These are phyloP conservation scores for Chara braunii DNA, from an alignment of 139 green algal species.

Conservation along the genomic window DNA sequence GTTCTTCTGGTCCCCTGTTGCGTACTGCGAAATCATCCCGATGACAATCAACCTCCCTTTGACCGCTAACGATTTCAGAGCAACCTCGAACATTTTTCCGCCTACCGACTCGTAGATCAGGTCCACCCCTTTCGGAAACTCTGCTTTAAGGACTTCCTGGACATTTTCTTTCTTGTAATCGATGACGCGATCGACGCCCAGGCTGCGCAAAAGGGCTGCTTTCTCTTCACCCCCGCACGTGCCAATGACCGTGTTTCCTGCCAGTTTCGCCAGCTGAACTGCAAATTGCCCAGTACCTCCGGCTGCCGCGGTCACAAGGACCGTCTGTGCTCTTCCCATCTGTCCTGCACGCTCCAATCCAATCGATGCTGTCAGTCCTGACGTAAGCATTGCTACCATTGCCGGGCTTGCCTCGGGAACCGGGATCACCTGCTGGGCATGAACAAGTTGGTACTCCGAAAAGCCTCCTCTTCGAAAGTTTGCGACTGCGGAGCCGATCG, in stretches of 20 bases:
- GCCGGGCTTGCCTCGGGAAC: slow-evolving; percentile 55
- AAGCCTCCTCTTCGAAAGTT: slow-evolving; percentile 34
- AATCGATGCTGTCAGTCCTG: slow-evolving; percentile 80
- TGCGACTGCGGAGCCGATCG: slow-evolving; percentile 9
- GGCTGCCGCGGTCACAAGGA: slow-evolving; percentile 88
- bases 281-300: slow-evolving; percentile 88
- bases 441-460: not conserved
- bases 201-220: slow-evolving; percentile 54
- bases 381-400: slow-evolving; percentile 70
- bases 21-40: slow-evolving; percentile 46
- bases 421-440: slow-evolving; percentile 30
- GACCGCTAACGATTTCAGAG: slow-evolving; percentile 54
- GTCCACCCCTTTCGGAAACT: slow-evolving; percentile 56
- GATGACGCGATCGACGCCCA: slow-evolving; percentile 77
- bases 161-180: slow-evolving; percentile 63
- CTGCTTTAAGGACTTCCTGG: slow-evolving; percentile 49
- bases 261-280: slow-evolving; percentile 75
- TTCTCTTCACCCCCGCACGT: slow-evolving; percentile 65
- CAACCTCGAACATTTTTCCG: slow-evolving; percentile 64
- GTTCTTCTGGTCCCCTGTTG: slow-evolving; percentile 13
- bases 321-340: slow-evolving; percentile 51
- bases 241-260: slow-evolving; percentile 77
- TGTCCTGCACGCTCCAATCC: slow-evolving; percentile 24
- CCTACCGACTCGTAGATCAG: slow-evolving; percentile 64
- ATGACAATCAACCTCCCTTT: slow-evolving; percentile 29